Evolutionary conservation across 345 rosid species (phyloP), one percentile per base, ranked within the genome.

Genomic region (Iberis pinnata): DNA sequence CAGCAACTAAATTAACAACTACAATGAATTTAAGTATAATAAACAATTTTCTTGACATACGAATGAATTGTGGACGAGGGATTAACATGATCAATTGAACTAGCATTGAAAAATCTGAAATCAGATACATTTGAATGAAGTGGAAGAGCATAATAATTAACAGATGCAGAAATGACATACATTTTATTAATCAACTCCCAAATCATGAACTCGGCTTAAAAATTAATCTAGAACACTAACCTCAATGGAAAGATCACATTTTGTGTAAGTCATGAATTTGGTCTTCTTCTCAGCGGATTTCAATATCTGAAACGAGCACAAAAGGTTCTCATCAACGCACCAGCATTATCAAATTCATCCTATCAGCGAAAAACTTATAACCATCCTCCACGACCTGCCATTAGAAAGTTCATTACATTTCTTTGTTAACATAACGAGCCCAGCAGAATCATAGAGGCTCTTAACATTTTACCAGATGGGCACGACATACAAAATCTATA

Each of bases 261-360:
- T 85, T 61, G 83, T 75, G 24, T 80, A 61, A 82, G 73, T 72
- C 74, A 72, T 66, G 68, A 69, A 72, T 72, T 83, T 80, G n/a
- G 80, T 61, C 52, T 80, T 83, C 73, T 78, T 83, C 75, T 84
- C 98, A 0, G 96, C 85, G 6, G 96, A 96, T 73, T 84, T 90
- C 58, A 90, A 74, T 78, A 87, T 87, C 76, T 87, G 98, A 70
- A 90, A 90, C 40, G 98, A 90, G 77, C 98, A 90, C 84, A 78
- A 78, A 65, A 87, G 70, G 71, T 79, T 77, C 53, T 82, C 98
- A 90, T 90, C 95, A 87, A 73, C 2, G 98, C 95, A 59, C 98
- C 98, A 16, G 98, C 98, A 78, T 90, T 90, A 66, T 90, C 95
- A 74, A 87, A 90, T 68, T 90, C 98, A 16, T 96, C 96, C 95